Evolutionary conservation across 2,329 filamentous ascomycete species (phyloP), one percentile per base, ranked within the genome.

Genomic region (Trichoderma sp.): DNA sequence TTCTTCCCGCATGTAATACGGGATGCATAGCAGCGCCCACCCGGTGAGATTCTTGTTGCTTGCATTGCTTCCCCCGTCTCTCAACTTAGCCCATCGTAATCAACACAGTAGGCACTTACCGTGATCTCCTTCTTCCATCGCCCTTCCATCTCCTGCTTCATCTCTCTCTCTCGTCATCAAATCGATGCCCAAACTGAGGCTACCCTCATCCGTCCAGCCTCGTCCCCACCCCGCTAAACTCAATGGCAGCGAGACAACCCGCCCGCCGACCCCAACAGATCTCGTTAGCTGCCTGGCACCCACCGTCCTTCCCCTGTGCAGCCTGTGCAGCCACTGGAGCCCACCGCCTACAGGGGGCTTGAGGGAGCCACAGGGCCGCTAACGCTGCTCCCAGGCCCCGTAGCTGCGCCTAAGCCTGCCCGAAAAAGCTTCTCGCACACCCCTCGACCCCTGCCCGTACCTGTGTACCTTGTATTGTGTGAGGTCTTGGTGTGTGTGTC

Each of bases 191-290:
- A 52, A 51, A 24, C 39, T 48, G 34, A 39, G 34, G 34, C 34
- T 39, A 39, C 34, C 34, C 34, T 39, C 34, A 39, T 39, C 34
- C 34, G 34, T 39, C 34, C 34, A 30, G 30, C 15, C 28, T n/a
- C 34, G 50, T 55, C 39, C 24, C 34, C 52, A 56, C 21, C 21
- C 34, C n/a, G 41, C 54, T 44, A 21, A 45, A 57, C 55, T 57
- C 55, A 57, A 57, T 56, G 52, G 52, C 52, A 56, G 43, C 34
- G n/a, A 56, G 39, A 56, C 52, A 56, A 30, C 34, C 43, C 51
- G n/a, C 19, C 55, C 45, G 52, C 62, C 52, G 62, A 64, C 62
- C 62, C 62, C 62, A 64, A 64, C 62, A 64, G 62, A 64, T 64
- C 62, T 64, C 44, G 45, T 39, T 39, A 48, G 45, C 62, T 34